Evolutionary conservation across 2,329 filamentous ascomycete species (phyloP).

Genomic region (Ceratocystis cubensis): DNA sequence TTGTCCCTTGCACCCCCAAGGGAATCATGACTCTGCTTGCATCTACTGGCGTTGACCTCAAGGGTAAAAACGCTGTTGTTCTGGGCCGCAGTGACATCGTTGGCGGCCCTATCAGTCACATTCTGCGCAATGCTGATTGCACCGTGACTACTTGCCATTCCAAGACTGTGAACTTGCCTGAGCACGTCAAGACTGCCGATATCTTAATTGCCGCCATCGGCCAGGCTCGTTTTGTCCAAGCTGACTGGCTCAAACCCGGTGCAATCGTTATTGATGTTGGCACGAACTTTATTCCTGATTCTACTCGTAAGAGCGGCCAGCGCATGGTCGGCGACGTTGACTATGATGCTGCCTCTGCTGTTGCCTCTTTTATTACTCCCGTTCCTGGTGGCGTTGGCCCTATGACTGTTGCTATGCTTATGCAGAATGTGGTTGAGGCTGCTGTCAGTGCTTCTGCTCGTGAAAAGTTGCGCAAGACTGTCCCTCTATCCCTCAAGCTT

Average conservation of each 20-base stretch:
- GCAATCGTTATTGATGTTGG: conserved; percentile 96
- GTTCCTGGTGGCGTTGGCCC: conserved; percentile 94
- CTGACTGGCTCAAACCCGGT: conserved; percentile 88
- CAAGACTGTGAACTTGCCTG: conserved; percentile 60
- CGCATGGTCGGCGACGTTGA: conserved; percentile 92
- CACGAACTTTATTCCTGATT: conserved; percentile 87
- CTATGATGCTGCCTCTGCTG: conserved; percentile 67
- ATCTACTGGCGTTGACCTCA: conserved; percentile 69
- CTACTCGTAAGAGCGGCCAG: conserved; percentile 81
- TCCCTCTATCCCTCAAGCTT: conserved; percentile 72
- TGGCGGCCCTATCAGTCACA: conserved; percentile 88
- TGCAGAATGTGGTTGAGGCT: conserved; percentile 88
- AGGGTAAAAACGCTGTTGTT: conserved; percentile 88
- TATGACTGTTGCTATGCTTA: conserved; percentile 97
- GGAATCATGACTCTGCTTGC: conserved; percentile 88
- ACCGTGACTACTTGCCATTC: conserved; percentile 96
- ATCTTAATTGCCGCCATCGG: conserved; percentile 89
- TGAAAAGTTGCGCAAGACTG: conserved; percentile 67
- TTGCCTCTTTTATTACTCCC: conserved; percentile 87
- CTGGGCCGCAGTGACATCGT: conserved; percentile 94
- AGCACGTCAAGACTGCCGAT: conserved; percentile 71
- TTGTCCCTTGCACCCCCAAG: conserved; percentile 91
- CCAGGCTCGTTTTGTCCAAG: conserved; percentile 74
- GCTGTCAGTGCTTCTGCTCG: conserved; percentile 69
- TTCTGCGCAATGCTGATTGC: conserved; percentile 88